phyloP scores from a whole-genome alignment of 768 basidiomycete genomes.

The Boletus bicolor region DNA sequence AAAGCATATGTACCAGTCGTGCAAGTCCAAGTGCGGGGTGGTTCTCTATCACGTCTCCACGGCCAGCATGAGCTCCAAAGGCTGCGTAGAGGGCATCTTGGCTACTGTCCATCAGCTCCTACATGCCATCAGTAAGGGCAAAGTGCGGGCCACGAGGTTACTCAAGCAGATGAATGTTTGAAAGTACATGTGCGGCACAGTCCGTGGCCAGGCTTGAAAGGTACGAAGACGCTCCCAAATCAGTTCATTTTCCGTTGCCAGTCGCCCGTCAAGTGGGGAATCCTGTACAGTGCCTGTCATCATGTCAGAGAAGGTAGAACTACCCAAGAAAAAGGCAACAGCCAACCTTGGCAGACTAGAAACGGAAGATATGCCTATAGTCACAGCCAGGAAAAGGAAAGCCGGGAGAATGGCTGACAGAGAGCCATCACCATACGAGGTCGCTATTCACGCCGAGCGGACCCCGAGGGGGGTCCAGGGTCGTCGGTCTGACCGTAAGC shows the following conservation, averaged over 20 bases:
- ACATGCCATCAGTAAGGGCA: neutral
- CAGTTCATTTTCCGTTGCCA: slow-evolving; percentile 18
- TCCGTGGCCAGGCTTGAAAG: slow-evolving; percentile 16
- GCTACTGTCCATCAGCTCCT: neutral
- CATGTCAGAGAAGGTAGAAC: slow-evolving; percentile 29
- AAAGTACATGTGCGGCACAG: slow-evolving; percentile 15
- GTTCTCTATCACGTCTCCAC: neutral
- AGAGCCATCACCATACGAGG: slow-evolving; percentile 12
- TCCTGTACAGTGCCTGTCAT: slow-evolving; percentile 5
- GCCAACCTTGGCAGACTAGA: slow-evolving; percentile 14
- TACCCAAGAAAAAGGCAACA: slow-evolving; percentile 23
- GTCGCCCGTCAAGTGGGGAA: slow-evolving; percentile 11
- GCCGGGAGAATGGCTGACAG: slow-evolving; percentile 14
- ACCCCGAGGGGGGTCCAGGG: slow-evolving; percentile 21
- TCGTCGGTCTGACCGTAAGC: slow-evolving; percentile 29
- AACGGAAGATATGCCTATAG: slow-evolving; percentile 13
- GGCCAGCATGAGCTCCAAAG: neutral
- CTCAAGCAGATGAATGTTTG: neutral
- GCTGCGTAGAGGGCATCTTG: neutral
- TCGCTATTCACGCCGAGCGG: slow-evolving; percentile 12
- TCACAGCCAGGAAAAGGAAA: slow-evolving; percentile 29
- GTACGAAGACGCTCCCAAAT: slow-evolving; percentile 27
- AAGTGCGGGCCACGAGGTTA: neutral
- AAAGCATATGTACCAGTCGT: neutral
- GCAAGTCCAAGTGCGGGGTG: neutral